These are phyloP conservation scores for Teunomyces lycoperdinae DNA, from an alignment of 805 yeast genomes.

Conservation along the genomic window DNA sequence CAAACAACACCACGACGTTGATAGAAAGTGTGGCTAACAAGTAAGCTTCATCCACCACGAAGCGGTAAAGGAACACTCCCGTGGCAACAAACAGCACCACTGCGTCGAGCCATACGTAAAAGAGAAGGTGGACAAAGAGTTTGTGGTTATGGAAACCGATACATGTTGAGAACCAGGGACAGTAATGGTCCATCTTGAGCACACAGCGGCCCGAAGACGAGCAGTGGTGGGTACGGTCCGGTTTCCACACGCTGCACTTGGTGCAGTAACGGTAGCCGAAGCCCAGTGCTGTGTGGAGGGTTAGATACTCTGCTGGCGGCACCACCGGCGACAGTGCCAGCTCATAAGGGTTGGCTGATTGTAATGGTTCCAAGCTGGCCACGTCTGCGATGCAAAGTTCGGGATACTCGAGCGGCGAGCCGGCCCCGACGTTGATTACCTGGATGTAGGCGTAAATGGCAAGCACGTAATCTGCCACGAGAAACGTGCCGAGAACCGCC, in stretches of 20 bases:
- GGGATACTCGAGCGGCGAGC: slow-evolving; percentile 60
- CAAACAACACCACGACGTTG: slow-evolving; percentile 57
- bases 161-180: slow-evolving; percentile 92
- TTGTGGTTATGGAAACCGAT: slow-evolving; percentile 82
- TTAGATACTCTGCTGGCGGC: slow-evolving; percentile 34
- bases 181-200: slow-evolving; percentile 57
- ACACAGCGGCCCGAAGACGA: slow-evolving; percentile 47
- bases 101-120: slow-evolving; percentile 39
- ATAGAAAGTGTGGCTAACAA: slow-evolving; percentile 39
- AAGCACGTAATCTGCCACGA: slow-evolving; percentile 28
- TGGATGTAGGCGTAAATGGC: slow-evolving; percentile 51
- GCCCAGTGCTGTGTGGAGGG: slow-evolving; percentile 26
- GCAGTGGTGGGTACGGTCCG: slow-evolving; percentile 60
- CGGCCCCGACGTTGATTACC: slow-evolving; percentile 56
- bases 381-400: slow-evolving; percentile 33
- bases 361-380: slow-evolving; percentile 6
- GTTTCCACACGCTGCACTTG: slow-evolving; percentile 56
- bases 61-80: slow-evolving; percentile 42
- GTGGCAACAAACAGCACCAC: slow-evolving; percentile 44
- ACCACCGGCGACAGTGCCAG: not conserved
- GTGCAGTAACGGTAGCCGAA: slow-evolving; percentile 55
- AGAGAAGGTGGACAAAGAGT: slow-evolving; percentile 70
- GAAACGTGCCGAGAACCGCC: slow-evolving; percentile 7
- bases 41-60: slow-evolving; percentile 44
- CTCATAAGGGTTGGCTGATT: not conserved